These are phyloP conservation scores for Isabelozyma pseudorhagii DNA, from an alignment of 805 yeast genomes.

Conservation along the genomic window DNA sequence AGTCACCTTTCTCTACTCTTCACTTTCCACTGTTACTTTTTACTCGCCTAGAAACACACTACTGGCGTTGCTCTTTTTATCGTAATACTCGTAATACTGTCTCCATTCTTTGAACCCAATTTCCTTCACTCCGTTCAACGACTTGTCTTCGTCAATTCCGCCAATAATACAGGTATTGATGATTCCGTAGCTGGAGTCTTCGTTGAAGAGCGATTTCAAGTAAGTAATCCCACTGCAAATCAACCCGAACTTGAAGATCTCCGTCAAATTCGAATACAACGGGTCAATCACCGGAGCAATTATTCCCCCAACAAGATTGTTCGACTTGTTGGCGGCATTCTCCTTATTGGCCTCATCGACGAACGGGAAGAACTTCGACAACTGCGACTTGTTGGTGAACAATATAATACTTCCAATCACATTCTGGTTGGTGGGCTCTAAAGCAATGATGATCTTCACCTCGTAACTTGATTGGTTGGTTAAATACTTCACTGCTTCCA, in stretches of 20 bases:
- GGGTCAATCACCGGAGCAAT: conserved; percentile 54
- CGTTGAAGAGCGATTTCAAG: conserved; percentile 33
- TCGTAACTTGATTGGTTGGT: conserved; percentile 27
- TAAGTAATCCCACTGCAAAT: conserved; percentile 54
- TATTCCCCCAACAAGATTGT: conserved; percentile 44
- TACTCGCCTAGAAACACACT: not conserved
- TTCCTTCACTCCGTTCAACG: conserved; percentile 34
- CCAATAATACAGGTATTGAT: conserved; percentile 35
- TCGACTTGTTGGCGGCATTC: not conserved
- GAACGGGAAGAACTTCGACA: conserved; percentile 51
- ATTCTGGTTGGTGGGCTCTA: conserved; percentile 50
- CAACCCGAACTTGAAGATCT: conserved; percentile 54
- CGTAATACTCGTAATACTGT: conserved; percentile 33
- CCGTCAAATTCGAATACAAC: conserved; percentile 48
- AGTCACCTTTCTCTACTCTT: no score
- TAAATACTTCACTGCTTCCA: conserved; percentile 32
- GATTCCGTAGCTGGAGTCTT: conserved; percentile 13
- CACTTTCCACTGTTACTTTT: not conserved
- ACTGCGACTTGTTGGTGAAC: conserved; percentile 43
- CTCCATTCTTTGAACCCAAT: conserved; percentile 43
- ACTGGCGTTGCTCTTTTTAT: conserved; percentile 10
- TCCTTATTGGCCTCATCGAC: conserved; percentile 30
- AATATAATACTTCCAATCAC: conserved; percentile 52
- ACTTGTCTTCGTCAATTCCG: conserved; percentile 34
- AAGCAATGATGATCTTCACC: conserved; percentile 47